Percentiles rank a stretch among this genome's conserved stretches.
Evolutionary conservation across 2,329 filamentous ascomycete species (phyloP).

Genomic region (Coniella lustricola): DNA sequence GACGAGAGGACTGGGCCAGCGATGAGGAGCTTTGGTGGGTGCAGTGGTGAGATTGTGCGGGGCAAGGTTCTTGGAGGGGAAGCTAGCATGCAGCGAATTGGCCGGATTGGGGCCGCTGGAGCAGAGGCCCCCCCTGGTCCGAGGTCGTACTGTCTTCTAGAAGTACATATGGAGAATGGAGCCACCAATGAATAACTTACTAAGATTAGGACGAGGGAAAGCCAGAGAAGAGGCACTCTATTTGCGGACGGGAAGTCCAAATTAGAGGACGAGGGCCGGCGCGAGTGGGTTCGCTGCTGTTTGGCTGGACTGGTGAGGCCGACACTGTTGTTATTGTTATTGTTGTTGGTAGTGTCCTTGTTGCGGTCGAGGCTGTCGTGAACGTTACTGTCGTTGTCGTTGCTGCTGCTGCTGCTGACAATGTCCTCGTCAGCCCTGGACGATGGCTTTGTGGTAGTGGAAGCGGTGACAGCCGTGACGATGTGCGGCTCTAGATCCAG

Average conservation of each 20-base stretch:
- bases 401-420: background rate
- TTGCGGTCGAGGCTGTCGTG: too few species aligned
- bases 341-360: background rate
- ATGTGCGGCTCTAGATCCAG: too few species aligned
- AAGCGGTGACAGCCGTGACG: too few species aligned
- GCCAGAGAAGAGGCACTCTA: slow-evolving; percentile 24
- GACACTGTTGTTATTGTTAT: slow-evolving; percentile 4
- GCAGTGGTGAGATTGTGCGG: slow-evolving; percentile 16
- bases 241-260: slow-evolving; percentile 15
- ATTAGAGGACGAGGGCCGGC: slow-evolving; percentile 1
- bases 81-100: slow-evolving; percentile 19
- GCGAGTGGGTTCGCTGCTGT: slow-evolving; percentile 2
- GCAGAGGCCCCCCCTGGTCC: background rate
- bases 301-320: slow-evolving; percentile 14
- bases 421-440: background rate
- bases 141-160: background rate
- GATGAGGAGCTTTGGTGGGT: background rate
- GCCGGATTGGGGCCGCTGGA: slow-evolving; percentile 9
- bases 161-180: background rate
- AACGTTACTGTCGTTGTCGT: background rate
- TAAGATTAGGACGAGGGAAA: slow-evolving; percentile 24
- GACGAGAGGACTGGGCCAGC: slow-evolving; percentile 1
- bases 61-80: slow-evolving; percentile 13
- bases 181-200: slow-evolving; percentile 21
- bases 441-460: background rate